A percentile compares a stretch with the other conserved stretches of the same genome.
phyloP scores from a whole-genome alignment of 2,329 filamentous ascomycete species.

The Xylogone sp. region DNA sequence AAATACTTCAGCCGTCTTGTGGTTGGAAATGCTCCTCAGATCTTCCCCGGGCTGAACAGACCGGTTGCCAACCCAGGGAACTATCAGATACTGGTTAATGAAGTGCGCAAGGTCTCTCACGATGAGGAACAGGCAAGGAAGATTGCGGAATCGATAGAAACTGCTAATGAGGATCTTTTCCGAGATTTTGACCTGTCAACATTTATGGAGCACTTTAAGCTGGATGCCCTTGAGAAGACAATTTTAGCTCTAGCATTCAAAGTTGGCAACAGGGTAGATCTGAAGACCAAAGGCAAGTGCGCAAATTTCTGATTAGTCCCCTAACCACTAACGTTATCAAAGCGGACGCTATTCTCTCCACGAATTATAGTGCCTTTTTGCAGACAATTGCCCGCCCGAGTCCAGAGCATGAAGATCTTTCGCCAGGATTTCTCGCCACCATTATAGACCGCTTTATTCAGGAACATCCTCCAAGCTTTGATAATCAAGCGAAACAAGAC shows the following conservation, averaged over 20 bases:
- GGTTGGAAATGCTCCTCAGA: constrained; percentile 83
- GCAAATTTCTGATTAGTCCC: constrained; percentile 2
- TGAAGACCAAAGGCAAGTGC: constrained; percentile 80
- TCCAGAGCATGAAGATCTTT: constrained; percentile 62
- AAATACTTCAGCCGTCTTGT: constrained; percentile 94
- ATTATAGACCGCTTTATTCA: constrained; percentile 85
- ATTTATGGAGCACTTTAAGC: constrained; percentile 93
- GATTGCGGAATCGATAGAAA: constrained; percentile 91
- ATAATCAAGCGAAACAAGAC: constrained; percentile 68
- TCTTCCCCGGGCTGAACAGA: constrained; percentile 78
- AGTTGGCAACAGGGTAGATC: constrained; percentile 70
- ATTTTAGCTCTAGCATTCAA: constrained; percentile 88
- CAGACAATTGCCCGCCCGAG: constrained; percentile 67
- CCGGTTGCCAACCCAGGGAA: constrained; percentile 72
- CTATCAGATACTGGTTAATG: constrained; percentile 75
- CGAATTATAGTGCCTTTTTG: constrained; percentile 73
- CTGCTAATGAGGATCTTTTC: constrained; percentile 86
- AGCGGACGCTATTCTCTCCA: constrained; percentile 89
- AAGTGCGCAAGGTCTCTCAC: constrained; percentile 81
- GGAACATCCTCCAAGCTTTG: constrained; percentile 82
- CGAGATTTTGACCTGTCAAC: constrained; percentile 94
- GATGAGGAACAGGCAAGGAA: constrained; percentile 81
- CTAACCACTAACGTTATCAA: constrained; percentile 8
- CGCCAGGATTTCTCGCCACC: constrained; percentile 67
- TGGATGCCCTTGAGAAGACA: constrained; percentile 84